Evolutionary conservation across 345 rosid species (phyloP).

Genomic region (Melaleuca quinquenervia): DNA sequence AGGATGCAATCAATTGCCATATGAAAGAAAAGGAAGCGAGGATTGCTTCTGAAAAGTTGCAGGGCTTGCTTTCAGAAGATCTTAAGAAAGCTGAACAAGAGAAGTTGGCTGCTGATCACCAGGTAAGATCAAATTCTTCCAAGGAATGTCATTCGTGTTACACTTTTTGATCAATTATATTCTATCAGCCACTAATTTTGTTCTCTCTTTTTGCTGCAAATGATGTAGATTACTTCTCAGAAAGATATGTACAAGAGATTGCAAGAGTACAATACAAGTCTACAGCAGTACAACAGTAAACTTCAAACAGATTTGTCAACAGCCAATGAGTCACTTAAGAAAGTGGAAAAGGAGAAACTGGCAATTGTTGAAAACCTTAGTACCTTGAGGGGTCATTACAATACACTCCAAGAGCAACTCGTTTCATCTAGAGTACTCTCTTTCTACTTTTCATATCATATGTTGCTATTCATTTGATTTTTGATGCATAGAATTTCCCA

Average conservation of each 20-base stretch:
- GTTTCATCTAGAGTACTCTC: slow-evolving; percentile 50
- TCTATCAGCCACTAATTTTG: not conserved
- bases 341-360: slow-evolving; percentile 69
- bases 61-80: slow-evolving; percentile 52
- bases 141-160: not conserved
- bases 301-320: slow-evolving; percentile 57
- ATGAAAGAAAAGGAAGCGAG: slow-evolving; percentile 53
- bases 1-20: slow-evolving; percentile 64
- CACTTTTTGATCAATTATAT: not conserved
- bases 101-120: slow-evolving; percentile 47
- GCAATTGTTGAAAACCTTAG: slow-evolving; percentile 76
- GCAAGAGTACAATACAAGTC: slow-evolving; percentile 75
- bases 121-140: slow-evolving; percentile 24
- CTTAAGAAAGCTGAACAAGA: slow-evolving; percentile 63
- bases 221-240: slow-evolving; percentile 44
- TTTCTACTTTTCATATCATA: not conserved
- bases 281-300: slow-evolving; percentile 76
- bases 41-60: slow-evolving; percentile 44
- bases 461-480: not conserved
- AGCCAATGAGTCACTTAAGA: slow-evolving; percentile 43
- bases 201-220: not conserved
- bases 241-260: slow-evolving; percentile 65
- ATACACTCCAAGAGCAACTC: slow-evolving; percentile 72
- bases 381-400: slow-evolving; percentile 73
- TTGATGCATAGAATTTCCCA: not conserved